These are phyloP conservation scores for Leishmania turanica DNA, from an alignment of 208 protist species.

Conservation along the genomic window DNA sequence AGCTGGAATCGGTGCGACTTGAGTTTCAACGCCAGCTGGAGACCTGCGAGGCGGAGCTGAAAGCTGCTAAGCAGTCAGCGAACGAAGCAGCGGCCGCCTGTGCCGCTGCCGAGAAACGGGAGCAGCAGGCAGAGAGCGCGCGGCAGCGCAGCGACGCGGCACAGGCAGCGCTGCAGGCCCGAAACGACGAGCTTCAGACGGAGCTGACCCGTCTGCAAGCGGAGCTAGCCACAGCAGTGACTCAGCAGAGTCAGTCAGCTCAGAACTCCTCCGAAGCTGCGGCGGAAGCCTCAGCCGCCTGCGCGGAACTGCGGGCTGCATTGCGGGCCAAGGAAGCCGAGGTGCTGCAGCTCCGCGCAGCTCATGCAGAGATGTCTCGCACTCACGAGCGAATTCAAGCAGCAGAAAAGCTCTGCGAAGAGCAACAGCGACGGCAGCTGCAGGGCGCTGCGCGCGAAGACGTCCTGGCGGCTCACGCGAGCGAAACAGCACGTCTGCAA, in stretches of 20 bases:
- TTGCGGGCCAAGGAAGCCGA: neutral
- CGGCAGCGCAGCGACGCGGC: conserved; percentile 3
- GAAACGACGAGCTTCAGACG: conserved; percentile 10
- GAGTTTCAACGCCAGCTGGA: conserved; percentile 9
- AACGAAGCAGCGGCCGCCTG: neutral
- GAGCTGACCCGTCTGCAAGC: neutral
- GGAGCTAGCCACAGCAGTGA: neutral
- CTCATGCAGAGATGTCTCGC: neutral
- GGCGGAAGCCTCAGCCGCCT: neutral
- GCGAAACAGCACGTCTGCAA: neutral
- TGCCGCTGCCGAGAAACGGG: conserved; percentile 8
- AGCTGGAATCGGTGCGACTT: conserved; percentile 17
- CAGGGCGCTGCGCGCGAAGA: neutral
- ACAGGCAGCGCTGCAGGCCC: neutral
- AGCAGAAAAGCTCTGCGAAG: neutral
- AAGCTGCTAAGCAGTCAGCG: neutral
- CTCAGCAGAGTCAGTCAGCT: neutral
- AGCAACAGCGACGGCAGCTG: neutral
- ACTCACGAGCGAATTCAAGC: neutral
- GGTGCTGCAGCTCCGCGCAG: neutral
- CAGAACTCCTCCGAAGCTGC: neutral
- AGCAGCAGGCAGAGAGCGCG: neutral
- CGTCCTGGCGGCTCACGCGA: neutral
- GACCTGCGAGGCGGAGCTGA: conserved; percentile 14
- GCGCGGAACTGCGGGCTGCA: neutral